These are phyloP conservation scores for Lojkania enalia DNA, from an alignment of 2,329 filamentous ascomycete species.

Conservation along the genomic window DNA sequence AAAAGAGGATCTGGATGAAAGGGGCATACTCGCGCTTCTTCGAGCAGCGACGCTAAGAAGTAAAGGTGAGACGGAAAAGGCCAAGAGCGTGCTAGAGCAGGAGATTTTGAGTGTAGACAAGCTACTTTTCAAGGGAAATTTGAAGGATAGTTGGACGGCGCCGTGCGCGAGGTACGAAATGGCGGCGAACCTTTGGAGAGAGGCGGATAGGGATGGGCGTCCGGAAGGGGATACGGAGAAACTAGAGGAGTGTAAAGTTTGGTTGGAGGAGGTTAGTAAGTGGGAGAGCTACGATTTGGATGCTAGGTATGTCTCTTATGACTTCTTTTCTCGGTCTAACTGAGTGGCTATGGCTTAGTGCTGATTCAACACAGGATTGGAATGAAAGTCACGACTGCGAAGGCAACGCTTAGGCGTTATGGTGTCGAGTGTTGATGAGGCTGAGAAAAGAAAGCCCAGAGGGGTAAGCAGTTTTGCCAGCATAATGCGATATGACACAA, in stretches of 20 bases:
- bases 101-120: constrained; percentile 65
- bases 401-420: constrained; percentile 61
- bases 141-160: constrained; percentile 69
- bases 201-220: constrained; percentile 50
- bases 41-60: constrained; percentile 68
- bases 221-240: constrained; percentile 48
- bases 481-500: background rate
- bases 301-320: constrained; percentile 53
- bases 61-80: constrained; percentile 64
- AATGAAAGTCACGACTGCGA: constrained; percentile 70
- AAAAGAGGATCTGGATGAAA: constrained; percentile 60
- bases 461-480: background rate
- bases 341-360: constrained; percentile 1
- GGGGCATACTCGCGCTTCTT: constrained; percentile 68
- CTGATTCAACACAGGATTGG: constrained; percentile 54
- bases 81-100: constrained; percentile 64
- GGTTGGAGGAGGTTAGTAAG: constrained; percentile 67
- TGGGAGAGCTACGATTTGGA: constrained; percentile 78
- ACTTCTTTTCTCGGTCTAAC: background rate
- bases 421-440: constrained; percentile 28
- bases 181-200: constrained; percentile 78
- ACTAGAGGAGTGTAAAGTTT: constrained; percentile 64
- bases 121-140: constrained; percentile 59
- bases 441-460: background rate
- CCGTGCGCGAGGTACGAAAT: constrained; percentile 86